Evolutionary conservation across 148 eudicot species (phyloP).

Genomic region (Polygonum aviculare): DNA sequence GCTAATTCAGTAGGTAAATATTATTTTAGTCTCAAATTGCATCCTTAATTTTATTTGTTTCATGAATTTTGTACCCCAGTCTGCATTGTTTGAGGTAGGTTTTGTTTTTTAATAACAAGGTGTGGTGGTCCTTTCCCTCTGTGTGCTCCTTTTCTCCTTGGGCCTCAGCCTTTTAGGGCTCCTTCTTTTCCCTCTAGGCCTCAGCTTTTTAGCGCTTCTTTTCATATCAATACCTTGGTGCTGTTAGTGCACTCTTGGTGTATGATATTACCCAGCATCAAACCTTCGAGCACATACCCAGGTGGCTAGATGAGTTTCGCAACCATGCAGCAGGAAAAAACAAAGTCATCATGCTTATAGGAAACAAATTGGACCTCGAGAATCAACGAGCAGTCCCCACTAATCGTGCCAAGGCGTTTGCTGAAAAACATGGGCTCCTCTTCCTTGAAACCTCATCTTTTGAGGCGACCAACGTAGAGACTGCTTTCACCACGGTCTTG

Average conservation of each 20-base stretch:
- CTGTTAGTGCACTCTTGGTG: slow-evolving; percentile 69
- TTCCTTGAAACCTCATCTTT: slow-evolving; percentile 73
- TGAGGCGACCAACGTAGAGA: slow-evolving; percentile 58
- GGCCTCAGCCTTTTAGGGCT: too few relatives aligned
- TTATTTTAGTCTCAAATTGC: too few relatives aligned
- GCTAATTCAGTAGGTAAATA: too few relatives aligned
- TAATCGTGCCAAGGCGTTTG: slow-evolving; percentile 74
- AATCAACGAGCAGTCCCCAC: slow-evolving; percentile 68
- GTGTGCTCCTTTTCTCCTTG: too few relatives aligned
- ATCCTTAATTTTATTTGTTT: too few relatives aligned
- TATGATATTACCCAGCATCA: slow-evolving; percentile 74
- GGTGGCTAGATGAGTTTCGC: slow-evolving; percentile 83
- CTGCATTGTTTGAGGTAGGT: too few relatives aligned
- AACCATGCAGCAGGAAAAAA: slow-evolving; percentile 71
- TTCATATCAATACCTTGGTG: slow-evolving; percentile 42
- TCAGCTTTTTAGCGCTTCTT: too few relatives aligned
- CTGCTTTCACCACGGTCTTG: slow-evolving; percentile 57
- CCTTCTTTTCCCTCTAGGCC: too few relatives aligned
- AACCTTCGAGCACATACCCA: slow-evolving; percentile 84
- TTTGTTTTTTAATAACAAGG: too few relatives aligned
- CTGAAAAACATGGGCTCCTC: slow-evolving; percentile 71
- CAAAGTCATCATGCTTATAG: slow-evolving; percentile 72
- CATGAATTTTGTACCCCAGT: too few relatives aligned
- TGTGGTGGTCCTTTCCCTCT: too few relatives aligned
- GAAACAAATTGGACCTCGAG: slow-evolving; percentile 68